Conservation (phyloP, 805 yeast species). For the Yamadazyma endophytica region DNA sequence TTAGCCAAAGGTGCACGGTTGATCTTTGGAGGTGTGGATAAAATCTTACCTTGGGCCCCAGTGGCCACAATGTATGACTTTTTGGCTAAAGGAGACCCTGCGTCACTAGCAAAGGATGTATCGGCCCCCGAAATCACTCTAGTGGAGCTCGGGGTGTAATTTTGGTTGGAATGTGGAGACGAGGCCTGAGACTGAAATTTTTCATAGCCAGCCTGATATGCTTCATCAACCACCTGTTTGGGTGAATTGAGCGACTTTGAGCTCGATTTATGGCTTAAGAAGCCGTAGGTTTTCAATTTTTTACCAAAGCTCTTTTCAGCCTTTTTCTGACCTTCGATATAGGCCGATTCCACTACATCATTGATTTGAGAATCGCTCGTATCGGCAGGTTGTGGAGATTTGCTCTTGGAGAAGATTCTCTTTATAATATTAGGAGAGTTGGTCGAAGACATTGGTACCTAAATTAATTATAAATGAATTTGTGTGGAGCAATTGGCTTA, state of each 20-base stretch:
- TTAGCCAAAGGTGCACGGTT: slow-evolving; percentile 24
- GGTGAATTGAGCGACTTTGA: no score
- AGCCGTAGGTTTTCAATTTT: slow-evolving; percentile 8
- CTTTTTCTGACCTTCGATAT: slow-evolving; percentile 16
- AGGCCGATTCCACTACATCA: slow-evolving; percentile 14
- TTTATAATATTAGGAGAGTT: no score
- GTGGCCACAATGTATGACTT: slow-evolving; percentile 5
- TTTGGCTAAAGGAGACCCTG: no score
- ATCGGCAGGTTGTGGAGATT: slow-evolving; percentile 1
- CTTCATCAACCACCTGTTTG: slow-evolving; percentile 3
- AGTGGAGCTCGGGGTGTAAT: slow-evolving; percentile 1
- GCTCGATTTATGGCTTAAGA: no score
- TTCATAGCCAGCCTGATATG: slow-evolving; percentile 3
- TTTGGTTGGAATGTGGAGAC: background rate
- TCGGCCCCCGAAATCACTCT: slow-evolving; percentile 1
- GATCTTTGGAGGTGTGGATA: slow-evolving; percentile 27
- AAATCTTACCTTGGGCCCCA: slow-evolving; percentile 22
- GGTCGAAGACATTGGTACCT: no score
- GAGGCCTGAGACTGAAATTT: background rate
- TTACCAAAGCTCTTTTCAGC: slow-evolving; percentile 14
- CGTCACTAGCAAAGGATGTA: no score
- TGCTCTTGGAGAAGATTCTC: no score
- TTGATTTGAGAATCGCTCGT: slow-evolving; percentile 1
- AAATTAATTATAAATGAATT: no score
- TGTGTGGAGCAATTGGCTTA: no score